Percentiles rank a stretch among this genome's conserved stretches.
Evolutionary conservation across 2,329 filamentous ascomycete genomes (phyloP).

Genomic region (Aspergillus sp.): DNA sequence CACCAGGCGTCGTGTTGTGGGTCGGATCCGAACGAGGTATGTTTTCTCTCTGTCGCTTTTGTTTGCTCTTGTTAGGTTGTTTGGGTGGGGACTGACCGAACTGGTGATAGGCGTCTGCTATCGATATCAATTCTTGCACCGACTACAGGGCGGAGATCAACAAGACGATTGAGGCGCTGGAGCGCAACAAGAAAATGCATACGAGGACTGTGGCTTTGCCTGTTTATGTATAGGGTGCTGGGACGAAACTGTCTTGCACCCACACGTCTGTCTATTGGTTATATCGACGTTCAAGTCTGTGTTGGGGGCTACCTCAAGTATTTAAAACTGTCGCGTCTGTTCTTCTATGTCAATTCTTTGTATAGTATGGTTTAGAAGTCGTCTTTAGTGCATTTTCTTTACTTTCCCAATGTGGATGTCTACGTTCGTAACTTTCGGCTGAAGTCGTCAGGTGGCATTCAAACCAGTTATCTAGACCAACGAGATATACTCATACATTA

Average conservation of each 20-base stretch:
- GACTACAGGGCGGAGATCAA: background rate
- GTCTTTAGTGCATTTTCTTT: too few species aligned
- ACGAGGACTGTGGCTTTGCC: background rate
- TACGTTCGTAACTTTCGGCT: background rate
- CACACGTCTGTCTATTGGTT: background rate
- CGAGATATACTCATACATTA: background rate
- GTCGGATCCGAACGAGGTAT: background rate
- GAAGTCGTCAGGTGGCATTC: background rate
- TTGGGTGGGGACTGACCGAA: background rate
- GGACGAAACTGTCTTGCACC: background rate
- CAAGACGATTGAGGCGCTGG: constrained; percentile 16
- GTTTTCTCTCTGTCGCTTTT: background rate
- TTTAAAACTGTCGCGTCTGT: too few species aligned
- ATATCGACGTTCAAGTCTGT: too few species aligned
- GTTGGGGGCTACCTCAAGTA: too few species aligned
- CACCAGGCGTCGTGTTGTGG: background rate
- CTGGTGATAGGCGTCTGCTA: background rate
- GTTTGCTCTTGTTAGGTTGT: background rate
- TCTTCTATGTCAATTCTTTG: too few species aligned
- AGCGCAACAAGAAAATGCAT: constrained; percentile 2
- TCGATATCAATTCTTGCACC: background rate
- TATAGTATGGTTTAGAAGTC: too few species aligned
- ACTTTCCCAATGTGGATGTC: too few species aligned
- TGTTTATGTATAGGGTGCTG: background rate
- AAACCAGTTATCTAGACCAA: background rate